Conservation (phyloP, 2,329 filamentous ascomycete species). For the Fusarium sp. region DNA sequence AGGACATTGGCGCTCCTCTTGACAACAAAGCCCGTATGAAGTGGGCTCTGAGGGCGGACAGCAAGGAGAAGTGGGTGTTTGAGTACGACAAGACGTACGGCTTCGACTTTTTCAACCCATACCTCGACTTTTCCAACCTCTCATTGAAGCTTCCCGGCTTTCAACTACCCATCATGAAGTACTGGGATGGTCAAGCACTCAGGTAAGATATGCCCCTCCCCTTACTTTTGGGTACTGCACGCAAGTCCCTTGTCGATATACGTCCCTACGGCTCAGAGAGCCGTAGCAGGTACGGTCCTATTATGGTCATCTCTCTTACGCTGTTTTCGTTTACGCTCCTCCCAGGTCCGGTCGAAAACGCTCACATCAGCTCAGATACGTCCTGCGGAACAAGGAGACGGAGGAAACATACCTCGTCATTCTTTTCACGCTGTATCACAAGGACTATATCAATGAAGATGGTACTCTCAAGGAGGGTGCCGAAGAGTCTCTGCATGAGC, state of each 20-base stretch:
- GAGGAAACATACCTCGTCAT: slow-evolving; percentile 83
- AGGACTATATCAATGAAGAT: slow-evolving; percentile 72
- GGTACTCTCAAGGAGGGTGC: slow-evolving; percentile 63
- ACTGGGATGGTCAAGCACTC: slow-evolving; percentile 83
- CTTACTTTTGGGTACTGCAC: slow-evolving; percentile 5
- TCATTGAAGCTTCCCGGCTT: slow-evolving; percentile 79
- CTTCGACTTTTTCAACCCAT: slow-evolving; percentile 87
- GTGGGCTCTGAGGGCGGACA: slow-evolving; percentile 65
- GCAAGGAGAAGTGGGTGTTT: slow-evolving; percentile 66
- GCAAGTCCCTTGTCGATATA: slow-evolving; percentile 13
- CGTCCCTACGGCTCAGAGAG: neutral
- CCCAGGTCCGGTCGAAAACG: slow-evolving; percentile 61
- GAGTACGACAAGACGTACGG: slow-evolving; percentile 65
- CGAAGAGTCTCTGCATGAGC: slow-evolving; percentile 42
- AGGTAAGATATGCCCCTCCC: slow-evolving; percentile 64
- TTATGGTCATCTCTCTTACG: slow-evolving; percentile 32
- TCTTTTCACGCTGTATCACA: slow-evolving; percentile 80
- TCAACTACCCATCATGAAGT: slow-evolving; percentile 77
- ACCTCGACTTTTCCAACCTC: slow-evolving; percentile 85
- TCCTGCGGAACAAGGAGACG: slow-evolving; percentile 83
- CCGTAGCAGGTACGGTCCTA: slow-evolving; percentile 28
- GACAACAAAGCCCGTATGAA: slow-evolving; percentile 67
- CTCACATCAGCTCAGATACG: slow-evolving; percentile 90
- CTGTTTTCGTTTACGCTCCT: slow-evolving; percentile 36
- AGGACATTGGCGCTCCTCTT: slow-evolving; percentile 62